Conservation (phyloP, 202 grass and related monocot genomes). For the Schoenoplectus triqueter region DNA sequence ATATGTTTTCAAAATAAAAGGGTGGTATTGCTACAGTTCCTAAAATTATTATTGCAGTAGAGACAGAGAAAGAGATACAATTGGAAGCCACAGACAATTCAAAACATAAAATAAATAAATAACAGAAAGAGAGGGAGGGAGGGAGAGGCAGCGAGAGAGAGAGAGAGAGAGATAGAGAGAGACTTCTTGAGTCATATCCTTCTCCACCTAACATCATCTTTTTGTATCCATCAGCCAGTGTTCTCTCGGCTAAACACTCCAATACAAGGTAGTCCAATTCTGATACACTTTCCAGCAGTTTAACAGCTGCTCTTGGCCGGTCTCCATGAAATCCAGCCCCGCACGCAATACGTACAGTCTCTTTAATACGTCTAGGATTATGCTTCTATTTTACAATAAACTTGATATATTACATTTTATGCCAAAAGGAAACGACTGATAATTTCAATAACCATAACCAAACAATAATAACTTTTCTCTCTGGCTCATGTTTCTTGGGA, state of each 20-base stretch:
- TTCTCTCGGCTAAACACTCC: constrained; percentile 91
- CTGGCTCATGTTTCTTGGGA: background rate
- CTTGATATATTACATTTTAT: background rate
- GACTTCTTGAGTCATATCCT: constrained; percentile 83
- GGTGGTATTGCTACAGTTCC: background rate
- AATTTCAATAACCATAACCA: constrained; percentile 9
- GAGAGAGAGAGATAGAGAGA: background rate
- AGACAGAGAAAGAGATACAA: background rate
- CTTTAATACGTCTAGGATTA: constrained; percentile 55
- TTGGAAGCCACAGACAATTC: too few relatives aligned
- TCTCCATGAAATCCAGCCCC: constrained; percentile 93
- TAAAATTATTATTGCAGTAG: constrained; percentile 10
- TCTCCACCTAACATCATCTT: constrained; percentile 67
- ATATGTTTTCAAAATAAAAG: too few relatives aligned
- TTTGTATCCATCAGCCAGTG: constrained; percentile 73
- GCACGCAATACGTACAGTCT: constrained; percentile 74
- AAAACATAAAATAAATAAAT: too few relatives aligned
- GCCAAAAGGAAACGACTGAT: constrained; percentile 1
- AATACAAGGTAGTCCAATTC: constrained; percentile 90
- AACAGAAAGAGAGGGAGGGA: background rate
- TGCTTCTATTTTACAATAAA: constrained; percentile 51
- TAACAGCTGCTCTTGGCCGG: constrained; percentile 64
- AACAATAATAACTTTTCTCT: background rate
- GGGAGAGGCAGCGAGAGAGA: constrained; percentile 3
- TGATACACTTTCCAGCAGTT: constrained; percentile 63